Conservation (phyloP, 495 filamentous ascomycete genomes). For the Penicillium coffeae region DNA sequence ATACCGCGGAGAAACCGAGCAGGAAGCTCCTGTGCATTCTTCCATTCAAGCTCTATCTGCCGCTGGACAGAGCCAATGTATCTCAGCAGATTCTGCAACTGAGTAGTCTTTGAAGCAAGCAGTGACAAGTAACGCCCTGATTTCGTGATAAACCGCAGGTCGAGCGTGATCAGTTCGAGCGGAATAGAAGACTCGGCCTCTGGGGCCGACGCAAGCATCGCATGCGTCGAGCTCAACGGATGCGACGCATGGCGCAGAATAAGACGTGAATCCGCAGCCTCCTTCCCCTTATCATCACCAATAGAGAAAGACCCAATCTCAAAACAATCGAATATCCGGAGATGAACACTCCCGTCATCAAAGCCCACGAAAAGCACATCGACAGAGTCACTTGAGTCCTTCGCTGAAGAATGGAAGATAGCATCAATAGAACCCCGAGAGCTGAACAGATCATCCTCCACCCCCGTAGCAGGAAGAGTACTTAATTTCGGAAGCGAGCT, state of each 20-base stretch:
- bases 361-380: slow-evolving; percentile 80
- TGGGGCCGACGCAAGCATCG: slow-evolving; percentile 52
- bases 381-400: slow-evolving; percentile 64
- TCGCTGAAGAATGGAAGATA: slow-evolving; percentile 35
- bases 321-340: slow-evolving; percentile 89
- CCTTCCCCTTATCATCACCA: slow-evolving; percentile 14
- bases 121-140: slow-evolving; percentile 78
- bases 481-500: slow-evolving; percentile 77
- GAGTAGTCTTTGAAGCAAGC: slow-evolving; percentile 79
- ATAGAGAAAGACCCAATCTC: slow-evolving; percentile 67
- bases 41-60: slow-evolving; percentile 75
- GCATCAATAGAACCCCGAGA: slow-evolving; percentile 26
- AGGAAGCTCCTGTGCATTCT: slow-evolving; percentile 76
- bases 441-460: slow-evolving; percentile 34
- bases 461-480: slow-evolving; percentile 56
- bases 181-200: slow-evolving; percentile 9
- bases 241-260: slow-evolving; percentile 63
- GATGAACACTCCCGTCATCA: slow-evolving; percentile 71
- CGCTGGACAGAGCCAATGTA: slow-evolving; percentile 75
- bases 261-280: slow-evolving; percentile 14
- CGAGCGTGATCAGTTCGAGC: slow-evolving; percentile 68
- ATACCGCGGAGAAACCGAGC: slow-evolving; percentile 70
- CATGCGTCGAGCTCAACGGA: slow-evolving; percentile 69
- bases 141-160: slow-evolving; percentile 74
- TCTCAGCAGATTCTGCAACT: slow-evolving; percentile 77